Evolutionary conservation across 768 basidiomycete genomes (phyloP), one percentile per base, ranked within the genome.

Genomic region (Xanthoconium stramineum): DNA sequence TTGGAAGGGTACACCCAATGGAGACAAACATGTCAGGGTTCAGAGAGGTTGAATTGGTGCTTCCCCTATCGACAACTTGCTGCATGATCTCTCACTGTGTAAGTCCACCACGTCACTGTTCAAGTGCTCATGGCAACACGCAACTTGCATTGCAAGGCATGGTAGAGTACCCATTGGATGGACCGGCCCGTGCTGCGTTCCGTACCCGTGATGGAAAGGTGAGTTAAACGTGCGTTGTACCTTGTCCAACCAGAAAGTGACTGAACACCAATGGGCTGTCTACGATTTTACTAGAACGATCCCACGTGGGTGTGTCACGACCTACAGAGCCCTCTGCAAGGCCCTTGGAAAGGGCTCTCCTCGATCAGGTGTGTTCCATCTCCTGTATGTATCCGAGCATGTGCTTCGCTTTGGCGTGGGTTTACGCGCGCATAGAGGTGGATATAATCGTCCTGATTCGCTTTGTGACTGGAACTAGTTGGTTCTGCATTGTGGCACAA

Each of bases 401-500:
- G 20, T 5, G 24, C 42, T 43, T 9, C 9, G 14, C 7, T 20
- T 17, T 15, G 12, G 29, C 7, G 11, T 12, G 17, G 6, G 12
- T 47, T 13, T 12, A 17, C 29, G 42, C 44, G 28, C 37, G 47
- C 57, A 12, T 24, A 24, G 45, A 24, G 24, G 32, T 5, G 6
- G 17, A n/a, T 33, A 9, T 33, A 32, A 10, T 12, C 30, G 30
- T 28, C 20, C 24, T 50, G 15, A 47, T 30, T 36, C 13, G 14
- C 17, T 2, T n/a, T 44, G n/a, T 30, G 10, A 3, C 17, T 39
- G 17, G 9, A 6, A 32, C 52, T 15, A 83, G 86, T 86, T n/a
- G 88, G 87, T 19, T 76, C 72, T 33, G 87, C 86, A 0, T 69
- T 89, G 29, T 75, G 82, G 40, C 76, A 75, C 48, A 88, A 89